These are phyloP conservation scores for Candida quercuum DNA, from an alignment of 805 yeast species.

Conservation along the genomic window DNA sequence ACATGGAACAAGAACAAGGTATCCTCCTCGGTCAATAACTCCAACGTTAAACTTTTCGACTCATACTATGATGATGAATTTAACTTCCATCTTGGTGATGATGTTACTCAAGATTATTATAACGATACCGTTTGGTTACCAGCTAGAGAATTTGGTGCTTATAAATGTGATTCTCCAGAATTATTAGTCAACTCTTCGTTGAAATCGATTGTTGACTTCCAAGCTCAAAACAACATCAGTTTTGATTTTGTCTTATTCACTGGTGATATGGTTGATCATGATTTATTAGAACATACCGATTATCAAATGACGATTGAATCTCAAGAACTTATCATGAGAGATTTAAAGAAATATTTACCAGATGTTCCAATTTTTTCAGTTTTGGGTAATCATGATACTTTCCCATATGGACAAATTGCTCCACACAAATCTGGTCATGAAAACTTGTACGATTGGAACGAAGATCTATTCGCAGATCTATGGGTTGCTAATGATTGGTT, in stretches of 20 bases:
- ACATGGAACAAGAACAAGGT: constrained; percentile 9
- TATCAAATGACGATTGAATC: constrained; percentile 43
- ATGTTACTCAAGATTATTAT: constrained; percentile 17
- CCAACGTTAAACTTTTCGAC: constrained; percentile 24
- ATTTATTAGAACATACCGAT: constrained; percentile 42
- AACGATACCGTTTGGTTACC: constrained; percentile 41
- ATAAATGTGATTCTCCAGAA: constrained; percentile 64
- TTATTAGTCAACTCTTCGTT: constrained; percentile 54
- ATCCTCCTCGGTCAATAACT: constrained; percentile 12
- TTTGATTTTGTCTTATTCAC: constrained; percentile 65
- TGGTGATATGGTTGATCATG: constrained; percentile 73
- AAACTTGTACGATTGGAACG: constrained; percentile 40
- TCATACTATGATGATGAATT: constrained; percentile 26
- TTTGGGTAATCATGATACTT: constrained; percentile 69
- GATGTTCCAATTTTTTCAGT: constrained; percentile 55
- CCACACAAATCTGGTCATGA: constrained; percentile 40
- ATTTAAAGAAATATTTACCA: constrained; percentile 45
- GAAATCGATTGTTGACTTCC: constrained; percentile 33
- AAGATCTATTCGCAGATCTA: constrained; percentile 41
- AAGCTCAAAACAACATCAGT: constrained; percentile 26
- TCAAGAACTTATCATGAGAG: constrained; percentile 45
- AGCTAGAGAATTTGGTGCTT: constrained; percentile 58
- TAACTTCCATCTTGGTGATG: constrained; percentile 28
- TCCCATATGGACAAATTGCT: constrained; percentile 65
- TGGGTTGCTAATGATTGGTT: constrained; percentile 45